These are phyloP conservation scores for Moesziomyces parantarcticus DNA, from an alignment of 1,284 basidiomycete genomes.

Conservation along the genomic window DNA sequence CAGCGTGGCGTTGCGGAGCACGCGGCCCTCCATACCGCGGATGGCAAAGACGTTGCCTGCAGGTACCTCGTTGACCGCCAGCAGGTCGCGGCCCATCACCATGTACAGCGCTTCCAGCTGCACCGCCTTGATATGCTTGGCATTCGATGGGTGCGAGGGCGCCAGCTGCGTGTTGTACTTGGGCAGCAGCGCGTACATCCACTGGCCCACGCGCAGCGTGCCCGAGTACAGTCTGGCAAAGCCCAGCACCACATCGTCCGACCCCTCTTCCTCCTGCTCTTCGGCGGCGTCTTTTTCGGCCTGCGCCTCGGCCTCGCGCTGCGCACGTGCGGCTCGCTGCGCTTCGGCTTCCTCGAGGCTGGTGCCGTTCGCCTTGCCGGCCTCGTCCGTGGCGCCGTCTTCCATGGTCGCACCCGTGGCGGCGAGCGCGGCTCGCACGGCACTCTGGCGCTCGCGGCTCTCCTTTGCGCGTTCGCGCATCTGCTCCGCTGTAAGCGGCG, in stretches of 20 bases:
- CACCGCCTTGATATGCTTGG: constrained; percentile 76
- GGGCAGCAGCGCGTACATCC: constrained; percentile 80
- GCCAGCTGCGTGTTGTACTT: constrained; percentile 82
- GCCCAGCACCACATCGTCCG: constrained; percentile 71
- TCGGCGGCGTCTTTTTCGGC: constrained; percentile 29
- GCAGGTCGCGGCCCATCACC: constrained; percentile 97
- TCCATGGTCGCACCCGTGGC: constrained; percentile 60
- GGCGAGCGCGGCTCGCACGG: constrained; percentile 59
- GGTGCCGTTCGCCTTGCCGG: constrained; percentile 37
- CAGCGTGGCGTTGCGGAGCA: constrained; percentile 89
- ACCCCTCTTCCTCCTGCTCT: constrained; percentile 29
- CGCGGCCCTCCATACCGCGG: constrained; percentile 86
- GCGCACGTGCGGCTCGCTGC: constrained; percentile 28
- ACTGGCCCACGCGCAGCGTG: constrained; percentile 76
- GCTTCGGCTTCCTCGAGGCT: constrained; percentile 47
- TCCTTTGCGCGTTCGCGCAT: constrained; percentile 77
- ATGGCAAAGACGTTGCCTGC: constrained; percentile 97
- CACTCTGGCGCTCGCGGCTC: constrained; percentile 50
- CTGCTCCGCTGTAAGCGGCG: constrained; percentile 81
- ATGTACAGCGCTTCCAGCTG: constrained; percentile 84
- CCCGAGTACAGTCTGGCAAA: constrained; percentile 96
- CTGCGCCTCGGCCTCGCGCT: constrained; percentile 32
- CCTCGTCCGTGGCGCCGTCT: constrained; percentile 35
- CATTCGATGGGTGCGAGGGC: constrained; percentile 74
- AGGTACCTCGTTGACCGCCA: constrained; percentile 82